phyloP scores from a whole-genome alignment of 2,329 filamentous ascomycete genomes.

The Cercospora canescens region DNA sequence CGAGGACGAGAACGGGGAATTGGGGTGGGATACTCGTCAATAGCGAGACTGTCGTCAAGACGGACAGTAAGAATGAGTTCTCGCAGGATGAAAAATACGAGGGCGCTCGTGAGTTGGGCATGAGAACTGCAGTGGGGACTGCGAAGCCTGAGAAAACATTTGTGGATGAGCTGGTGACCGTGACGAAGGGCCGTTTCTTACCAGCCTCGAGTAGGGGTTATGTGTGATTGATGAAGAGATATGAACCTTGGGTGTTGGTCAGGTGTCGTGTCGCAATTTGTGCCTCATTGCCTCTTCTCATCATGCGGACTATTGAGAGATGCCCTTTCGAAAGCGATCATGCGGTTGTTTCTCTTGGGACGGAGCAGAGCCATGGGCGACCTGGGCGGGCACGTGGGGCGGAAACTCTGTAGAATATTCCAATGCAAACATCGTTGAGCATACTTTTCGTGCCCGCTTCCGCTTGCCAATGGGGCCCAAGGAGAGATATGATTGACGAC shows the following conservation, averaged over 20 bases:
- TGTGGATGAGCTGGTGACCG: constrained; percentile 39
- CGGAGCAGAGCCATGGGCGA: neutral
- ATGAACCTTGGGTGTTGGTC: neutral
- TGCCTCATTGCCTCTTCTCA: neutral
- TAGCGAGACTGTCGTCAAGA: constrained; percentile 37
- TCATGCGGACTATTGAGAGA: neutral
- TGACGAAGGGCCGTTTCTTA: constrained; percentile 33
- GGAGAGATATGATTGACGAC: neutral
- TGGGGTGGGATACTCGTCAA: constrained; percentile 40
- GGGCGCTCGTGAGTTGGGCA: constrained; percentile 32
- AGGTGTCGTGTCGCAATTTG: neutral
- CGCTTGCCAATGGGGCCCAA: neutral
- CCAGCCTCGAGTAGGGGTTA: constrained; percentile 16
- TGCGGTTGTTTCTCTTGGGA: neutral
- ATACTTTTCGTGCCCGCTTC: neutral
- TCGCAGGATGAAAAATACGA: constrained; percentile 18
- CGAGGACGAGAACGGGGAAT: constrained; percentile 17
- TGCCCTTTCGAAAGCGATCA: neutral
- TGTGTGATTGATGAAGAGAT: neutral
- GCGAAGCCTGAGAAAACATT: constrained; percentile 43
- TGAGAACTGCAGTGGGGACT: constrained; percentile 31
- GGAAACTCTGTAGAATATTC: neutral
- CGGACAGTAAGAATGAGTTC: constrained; percentile 31
- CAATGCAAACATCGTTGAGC: neutral
- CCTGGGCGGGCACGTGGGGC: neutral